These are phyloP conservation scores for Ilyonectria mors-panacis DNA, from an alignment of 2,329 filamentous ascomycete species.

Conservation along the genomic window DNA sequence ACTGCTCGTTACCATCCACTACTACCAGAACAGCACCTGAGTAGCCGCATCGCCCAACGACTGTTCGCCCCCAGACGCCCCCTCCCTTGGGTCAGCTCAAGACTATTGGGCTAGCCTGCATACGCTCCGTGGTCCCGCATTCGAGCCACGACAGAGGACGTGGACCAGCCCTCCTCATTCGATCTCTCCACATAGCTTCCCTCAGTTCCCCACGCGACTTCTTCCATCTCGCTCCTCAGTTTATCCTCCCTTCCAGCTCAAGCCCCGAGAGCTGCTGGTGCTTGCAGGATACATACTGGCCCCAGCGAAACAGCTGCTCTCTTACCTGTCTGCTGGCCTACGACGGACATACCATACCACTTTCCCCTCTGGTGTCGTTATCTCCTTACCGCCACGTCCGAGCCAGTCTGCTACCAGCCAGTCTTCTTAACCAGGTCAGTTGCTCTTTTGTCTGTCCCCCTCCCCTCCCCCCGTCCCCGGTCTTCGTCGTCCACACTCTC, in stretches of 20 bases:
- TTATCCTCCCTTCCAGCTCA: conserved; percentile 50
- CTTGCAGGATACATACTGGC: conserved; percentile 53
- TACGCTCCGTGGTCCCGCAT: conserved; percentile 55
- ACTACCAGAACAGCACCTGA: conserved; percentile 45
- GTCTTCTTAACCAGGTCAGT: conserved; percentile 51
- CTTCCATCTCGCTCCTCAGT: conserved; percentile 51
- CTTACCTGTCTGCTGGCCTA: conserved; percentile 42
- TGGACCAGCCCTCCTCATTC: conserved; percentile 53
- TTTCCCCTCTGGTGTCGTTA: conserved; percentile 47
- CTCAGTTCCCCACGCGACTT: conserved; percentile 54
- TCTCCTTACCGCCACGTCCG: conserved; percentile 49
- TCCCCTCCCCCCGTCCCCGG: conserved; percentile 39
- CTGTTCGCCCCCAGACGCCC: conserved; percentile 47
- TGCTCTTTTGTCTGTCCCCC: conserved; percentile 37
- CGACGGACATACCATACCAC: conserved; percentile 47
- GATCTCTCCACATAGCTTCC: conserved; percentile 52
- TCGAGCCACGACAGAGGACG: conserved; percentile 59
- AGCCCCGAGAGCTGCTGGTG: conserved; percentile 50
- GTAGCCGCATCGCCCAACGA: conserved; percentile 48
- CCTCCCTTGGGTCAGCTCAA: conserved; percentile 50
- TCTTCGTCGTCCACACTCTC: conserved; percentile 36
- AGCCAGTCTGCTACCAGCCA: conserved; percentile 38
- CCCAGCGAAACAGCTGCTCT: conserved; percentile 51
- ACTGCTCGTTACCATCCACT: conserved; percentile 48
- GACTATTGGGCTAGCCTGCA: conserved; percentile 56